A percentile compares a stretch with the other conserved stretches of the same genome.
These are phyloP conservation scores for Botrytis aclada DNA, from an alignment of 2,329 filamentous ascomycete species.

Conservation along the genomic window DNA sequence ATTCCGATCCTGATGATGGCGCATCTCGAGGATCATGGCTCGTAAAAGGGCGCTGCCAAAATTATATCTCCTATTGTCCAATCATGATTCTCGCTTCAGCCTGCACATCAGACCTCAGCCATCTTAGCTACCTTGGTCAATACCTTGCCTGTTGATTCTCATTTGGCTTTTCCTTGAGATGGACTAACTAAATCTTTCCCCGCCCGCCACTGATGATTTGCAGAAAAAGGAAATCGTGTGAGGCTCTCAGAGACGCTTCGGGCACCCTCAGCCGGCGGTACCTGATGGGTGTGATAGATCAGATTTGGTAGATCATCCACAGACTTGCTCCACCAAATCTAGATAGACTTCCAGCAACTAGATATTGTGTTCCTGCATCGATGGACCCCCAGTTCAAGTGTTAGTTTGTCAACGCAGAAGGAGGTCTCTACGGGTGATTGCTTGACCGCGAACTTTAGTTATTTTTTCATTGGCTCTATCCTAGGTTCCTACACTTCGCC, in stretches of 20 bases:
- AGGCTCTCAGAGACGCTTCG: constrained; percentile 17
- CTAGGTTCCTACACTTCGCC: background rate
- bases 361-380: constrained; percentile 19
- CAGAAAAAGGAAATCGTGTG: constrained; percentile 11
- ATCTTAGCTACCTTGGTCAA: background rate
- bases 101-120: constrained; percentile 16
- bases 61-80: constrained; percentile 5
- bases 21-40: constrained; percentile 11
- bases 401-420: constrained; percentile 18
- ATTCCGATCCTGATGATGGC: constrained; percentile 4
- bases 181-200: constrained; percentile 1
- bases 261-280: constrained; percentile 15
- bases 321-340: constrained; percentile 15
- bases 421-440: constrained; percentile 21
- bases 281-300: constrained; percentile 21
- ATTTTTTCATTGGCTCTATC: background rate
- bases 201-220: constrained; percentile 18
- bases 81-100: constrained; percentile 3
- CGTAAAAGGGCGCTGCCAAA: background rate
- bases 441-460: constrained; percentile 11
- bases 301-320: constrained; percentile 19
- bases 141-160: background rate
- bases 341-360: constrained; percentile 18
- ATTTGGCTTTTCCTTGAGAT: background rate
- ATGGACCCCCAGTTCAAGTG: constrained; percentile 14